phyloP scores from a whole-genome alignment of 78 protist species.

The Dictyostelium capitatum region DNA sequence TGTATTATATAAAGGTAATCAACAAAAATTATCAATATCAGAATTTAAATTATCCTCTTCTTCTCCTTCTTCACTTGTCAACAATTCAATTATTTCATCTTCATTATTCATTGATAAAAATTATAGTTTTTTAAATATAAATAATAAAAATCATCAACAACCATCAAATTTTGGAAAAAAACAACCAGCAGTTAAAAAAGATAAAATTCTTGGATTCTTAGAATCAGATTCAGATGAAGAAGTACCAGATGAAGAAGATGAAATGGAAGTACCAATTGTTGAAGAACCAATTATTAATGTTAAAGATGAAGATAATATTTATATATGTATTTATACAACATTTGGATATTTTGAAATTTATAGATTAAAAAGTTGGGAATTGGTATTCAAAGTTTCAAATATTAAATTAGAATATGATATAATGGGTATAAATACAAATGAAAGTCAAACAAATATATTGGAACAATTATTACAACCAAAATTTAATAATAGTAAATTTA shows the following conservation, averaged over 20 bases:
- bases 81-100: background rate
- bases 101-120: slow-evolving; percentile 49
- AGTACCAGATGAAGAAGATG: background rate
- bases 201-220: background rate
- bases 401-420: slow-evolving; percentile 21
- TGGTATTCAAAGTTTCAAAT: background rate
- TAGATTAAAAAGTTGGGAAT: slow-evolving; percentile 31
- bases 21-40: background rate
- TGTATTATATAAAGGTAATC: slow-evolving; percentile 11
- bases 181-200: background rate
- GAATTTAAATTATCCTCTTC: background rate
- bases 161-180: no score
- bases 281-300: background rate
- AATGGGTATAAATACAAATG: slow-evolving; percentile 13
- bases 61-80: no score
- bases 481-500: background rate
- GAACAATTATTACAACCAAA: slow-evolving; percentile 13
- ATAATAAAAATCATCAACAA: slow-evolving; percentile 13
- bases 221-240: background rate
- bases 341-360: slow-evolving; percentile 29
- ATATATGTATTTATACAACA: slow-evolving; percentile 11
- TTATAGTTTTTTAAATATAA: background rate
- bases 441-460: background rate
- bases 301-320: slow-evolving; percentile 8
- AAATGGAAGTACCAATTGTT: background rate